Conservation (phyloP, 202 grass and related monocot genomes). For the Schoenoplectus triqueter region DNA sequence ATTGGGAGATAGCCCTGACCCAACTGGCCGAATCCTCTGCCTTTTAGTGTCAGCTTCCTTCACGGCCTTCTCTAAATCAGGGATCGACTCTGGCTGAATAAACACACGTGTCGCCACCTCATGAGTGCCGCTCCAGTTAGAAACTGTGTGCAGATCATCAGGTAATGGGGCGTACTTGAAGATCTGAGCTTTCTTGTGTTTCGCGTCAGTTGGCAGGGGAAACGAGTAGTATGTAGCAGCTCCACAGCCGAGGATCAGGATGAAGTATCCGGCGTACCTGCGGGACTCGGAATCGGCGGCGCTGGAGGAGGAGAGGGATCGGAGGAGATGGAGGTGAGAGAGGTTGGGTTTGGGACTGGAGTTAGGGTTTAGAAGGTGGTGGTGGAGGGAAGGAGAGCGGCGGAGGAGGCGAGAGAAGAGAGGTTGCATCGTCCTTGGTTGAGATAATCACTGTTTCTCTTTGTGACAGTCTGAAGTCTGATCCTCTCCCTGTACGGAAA, state of each 20-base stretch:
- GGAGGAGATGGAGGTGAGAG: slow-evolving; percentile 23
- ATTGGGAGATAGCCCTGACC: slow-evolving; percentile 81
- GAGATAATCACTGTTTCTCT: background rate
- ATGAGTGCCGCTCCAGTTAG: slow-evolving; percentile 90
- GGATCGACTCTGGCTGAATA: slow-evolving; percentile 67
- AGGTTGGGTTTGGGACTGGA: background rate
- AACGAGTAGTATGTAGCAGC: slow-evolving; percentile 92
- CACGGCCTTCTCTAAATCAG: slow-evolving; percentile 62
- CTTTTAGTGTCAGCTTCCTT: slow-evolving; percentile 57
- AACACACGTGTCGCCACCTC: slow-evolving; percentile 80
- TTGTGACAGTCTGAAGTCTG: too few relatives aligned
- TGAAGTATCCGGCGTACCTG: slow-evolving; percentile 75
- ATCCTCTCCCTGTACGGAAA: background rate
- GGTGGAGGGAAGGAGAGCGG: slow-evolving; percentile 29
- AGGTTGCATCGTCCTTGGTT: slow-evolving; percentile 46
- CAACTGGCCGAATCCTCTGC: slow-evolving; percentile 68
- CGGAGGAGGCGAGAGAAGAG: slow-evolving; percentile 54
- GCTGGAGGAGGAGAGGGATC: slow-evolving; percentile 49
- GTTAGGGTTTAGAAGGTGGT: slow-evolving; percentile 28
- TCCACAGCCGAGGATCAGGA: slow-evolving; percentile 64
- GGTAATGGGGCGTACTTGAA: slow-evolving; percentile 83
- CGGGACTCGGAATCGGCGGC: slow-evolving; percentile 57
- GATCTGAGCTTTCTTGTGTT: slow-evolving; percentile 78
- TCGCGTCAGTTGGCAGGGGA: slow-evolving; percentile 57
- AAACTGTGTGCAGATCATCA: slow-evolving; percentile 80